Evolutionary conservation across 1,139 yeast genomes (phyloP).

Genomic region (Hyphopichia pseudoburtonii): DNA sequence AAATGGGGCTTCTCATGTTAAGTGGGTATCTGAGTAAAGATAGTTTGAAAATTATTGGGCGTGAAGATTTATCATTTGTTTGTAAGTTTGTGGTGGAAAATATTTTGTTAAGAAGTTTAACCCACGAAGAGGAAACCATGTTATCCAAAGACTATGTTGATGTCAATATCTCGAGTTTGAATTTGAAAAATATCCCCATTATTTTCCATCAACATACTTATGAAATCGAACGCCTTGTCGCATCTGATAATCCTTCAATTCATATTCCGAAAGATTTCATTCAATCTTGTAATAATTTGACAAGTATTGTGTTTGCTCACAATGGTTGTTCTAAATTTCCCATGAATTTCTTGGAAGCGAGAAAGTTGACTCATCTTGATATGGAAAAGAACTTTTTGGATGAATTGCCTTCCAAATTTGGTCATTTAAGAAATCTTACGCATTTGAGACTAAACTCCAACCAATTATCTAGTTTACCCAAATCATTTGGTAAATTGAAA

Average conservation of each 20-base stretch:
- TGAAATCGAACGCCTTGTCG: slow-evolving; percentile 79
- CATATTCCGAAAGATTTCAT: slow-evolving; percentile 82
- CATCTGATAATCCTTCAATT: slow-evolving; percentile 84
- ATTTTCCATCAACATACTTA: slow-evolving; percentile 78
- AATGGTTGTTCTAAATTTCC: slow-evolving; percentile 80
- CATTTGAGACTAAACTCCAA: slow-evolving; percentile 69
- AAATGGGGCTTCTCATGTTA: slow-evolving; percentile 66
- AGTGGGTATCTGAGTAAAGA: slow-evolving; percentile 84
- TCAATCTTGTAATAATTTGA: slow-evolving; percentile 74
- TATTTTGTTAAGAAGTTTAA: slow-evolving; percentile 65
- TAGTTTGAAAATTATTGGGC: slow-evolving; percentile 73
- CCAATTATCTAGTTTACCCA: slow-evolving; percentile 66
- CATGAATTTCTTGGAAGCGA: slow-evolving; percentile 65
- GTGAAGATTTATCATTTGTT: slow-evolving; percentile 83
- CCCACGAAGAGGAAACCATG: slow-evolving; percentile 64
- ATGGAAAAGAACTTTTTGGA: slow-evolving; percentile 76
- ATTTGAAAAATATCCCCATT: slow-evolving; percentile 82
- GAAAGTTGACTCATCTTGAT: slow-evolving; percentile 66
- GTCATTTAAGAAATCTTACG: slow-evolving; percentile 54
- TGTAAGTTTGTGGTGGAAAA: slow-evolving; percentile 83
- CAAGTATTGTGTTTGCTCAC: slow-evolving; percentile 64
- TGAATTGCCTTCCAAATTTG: slow-evolving; percentile 57
- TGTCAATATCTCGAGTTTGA: slow-evolving; percentile 73
- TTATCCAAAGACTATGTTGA: slow-evolving; percentile 68
- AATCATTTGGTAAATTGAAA: slow-evolving; percentile 53